Evolutionary conservation across 345 rosid genomes (phyloP), one percentile per base, ranked within the genome.

Genomic region (Geranium rotundifolium): DNA sequence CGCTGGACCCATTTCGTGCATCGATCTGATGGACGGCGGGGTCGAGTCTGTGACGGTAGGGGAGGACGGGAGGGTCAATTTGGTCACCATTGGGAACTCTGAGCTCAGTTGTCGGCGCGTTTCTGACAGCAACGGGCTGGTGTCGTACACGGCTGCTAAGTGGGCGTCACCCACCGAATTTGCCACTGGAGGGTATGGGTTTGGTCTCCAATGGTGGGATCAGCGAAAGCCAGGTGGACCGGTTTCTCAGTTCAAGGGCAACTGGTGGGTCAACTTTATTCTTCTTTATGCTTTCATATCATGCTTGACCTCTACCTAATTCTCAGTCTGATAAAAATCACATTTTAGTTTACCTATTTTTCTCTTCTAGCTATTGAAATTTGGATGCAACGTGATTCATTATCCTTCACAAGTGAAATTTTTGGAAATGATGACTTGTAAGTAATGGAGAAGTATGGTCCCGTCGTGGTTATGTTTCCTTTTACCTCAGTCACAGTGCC

Each of bases 161-260:
- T 87, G 97, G 95, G 97, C 91, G 6, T 92, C 98, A 6, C 82
- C 85, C 14, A 68, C 67, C 60, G 98, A 92, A 78, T 89, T 89
- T 72, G 91, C 84, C 3, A 89, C 96, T 1, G 98, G 97, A 58
- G 93, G 98, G 29, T 81, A 66, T 54, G 97, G 97, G 19, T 85
- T 83, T 66, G 85, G 93, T 62, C 67, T 92, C 49, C 95, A 83
- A 31, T 83, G 91, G 95, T 92, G 97, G 98, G 98, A 92, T 75
- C 80, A 70, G 67, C 80, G 97, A 75, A 85, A 73, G 61, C 66
- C 86, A 14, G 90, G 85, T 65, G 85, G 84, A 27, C 77, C 95
- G 2, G 97, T 82, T 52, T 82, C 88, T 1, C 88, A 79, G 81
- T 86, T 89, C 56, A 87, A 92, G 65, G 86, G 88, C 30, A 79